These are phyloP conservation scores for Penicillium dipodomyicola DNA, from an alignment of 495 filamentous ascomycete genomes.

Conservation along the genomic window DNA sequence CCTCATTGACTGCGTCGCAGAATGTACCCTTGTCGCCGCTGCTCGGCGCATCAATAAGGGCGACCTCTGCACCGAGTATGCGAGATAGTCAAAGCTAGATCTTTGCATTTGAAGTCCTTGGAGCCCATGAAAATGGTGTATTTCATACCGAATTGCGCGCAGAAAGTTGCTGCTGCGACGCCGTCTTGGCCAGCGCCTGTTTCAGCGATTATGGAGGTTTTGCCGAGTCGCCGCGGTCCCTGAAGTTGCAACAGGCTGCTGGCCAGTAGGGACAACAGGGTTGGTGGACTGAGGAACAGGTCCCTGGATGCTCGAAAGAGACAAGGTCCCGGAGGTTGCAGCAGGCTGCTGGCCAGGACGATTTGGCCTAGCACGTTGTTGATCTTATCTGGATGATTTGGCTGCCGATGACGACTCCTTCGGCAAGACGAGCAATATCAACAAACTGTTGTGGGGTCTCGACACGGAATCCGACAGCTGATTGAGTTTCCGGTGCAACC, in stretches of 20 bases:
- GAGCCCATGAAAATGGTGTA: slow-evolving; percentile 96
- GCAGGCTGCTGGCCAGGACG: too few species aligned
- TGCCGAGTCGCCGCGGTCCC: slow-evolving; percentile 72
- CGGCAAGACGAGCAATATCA: slow-evolving; percentile 75
- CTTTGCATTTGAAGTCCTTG: slow-evolving; percentile 85
- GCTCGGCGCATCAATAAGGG: slow-evolving; percentile 54
- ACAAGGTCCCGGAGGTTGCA: too few species aligned
- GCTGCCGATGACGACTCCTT: slow-evolving; percentile 86
- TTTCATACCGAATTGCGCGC: slow-evolving; percentile 91
- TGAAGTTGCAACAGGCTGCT: too few species aligned
- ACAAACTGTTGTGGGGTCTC: slow-evolving; percentile 65
- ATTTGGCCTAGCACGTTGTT: slow-evolving; percentile 93
- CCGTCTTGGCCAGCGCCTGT: slow-evolving; percentile 94
- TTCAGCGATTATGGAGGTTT: slow-evolving; percentile 91
- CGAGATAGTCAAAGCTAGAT: slow-evolving; percentile 79
- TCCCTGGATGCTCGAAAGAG: too few species aligned
- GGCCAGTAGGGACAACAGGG: too few species aligned
- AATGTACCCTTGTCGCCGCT: slow-evolving; percentile 66
- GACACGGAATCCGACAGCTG: slow-evolving; percentile 87
- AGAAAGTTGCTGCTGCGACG: slow-evolving; percentile 90
- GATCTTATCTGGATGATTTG: slow-evolving; percentile 86
- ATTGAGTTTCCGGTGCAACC: slow-evolving; percentile 72
- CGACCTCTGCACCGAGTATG: slow-evolving; percentile 80
- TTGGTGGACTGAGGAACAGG: too few species aligned
- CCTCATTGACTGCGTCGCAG: slow-evolving; percentile 91